phyloP scores from a whole-genome alignment of 305 asterid genomes.

The Plantago lanceolata region DNA sequence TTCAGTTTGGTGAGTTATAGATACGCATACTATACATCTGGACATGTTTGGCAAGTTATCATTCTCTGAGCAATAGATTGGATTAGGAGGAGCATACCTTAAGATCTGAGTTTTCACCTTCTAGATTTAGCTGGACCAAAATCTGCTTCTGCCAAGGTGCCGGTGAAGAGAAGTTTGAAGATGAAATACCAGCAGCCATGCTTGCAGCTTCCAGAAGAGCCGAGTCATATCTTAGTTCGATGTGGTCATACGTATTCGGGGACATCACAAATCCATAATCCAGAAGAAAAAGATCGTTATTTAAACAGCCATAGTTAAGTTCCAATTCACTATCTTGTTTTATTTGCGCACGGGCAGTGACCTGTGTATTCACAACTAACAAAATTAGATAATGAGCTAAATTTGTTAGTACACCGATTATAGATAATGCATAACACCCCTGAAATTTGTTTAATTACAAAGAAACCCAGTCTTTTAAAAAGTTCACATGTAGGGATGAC shows the following conservation, averaged over 20 bases:
- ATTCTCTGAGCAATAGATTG: neutral
- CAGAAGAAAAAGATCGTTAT: slow-evolving; percentile 72
- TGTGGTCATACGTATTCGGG: slow-evolving; percentile 74
- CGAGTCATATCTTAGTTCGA: slow-evolving; percentile 78
- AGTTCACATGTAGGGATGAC: too few relatives aligned
- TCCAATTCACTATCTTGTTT: slow-evolving; percentile 55
- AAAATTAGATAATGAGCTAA: neutral
- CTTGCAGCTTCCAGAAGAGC: slow-evolving; percentile 89
- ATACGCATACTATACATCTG: too few relatives aligned
- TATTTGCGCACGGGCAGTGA: slow-evolving; percentile 55
- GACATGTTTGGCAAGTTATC: too few relatives aligned
- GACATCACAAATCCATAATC: slow-evolving; percentile 85
- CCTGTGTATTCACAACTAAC: slow-evolving; percentile 37
- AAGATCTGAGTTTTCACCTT: slow-evolving; percentile 57
- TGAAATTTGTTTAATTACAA: too few relatives aligned
- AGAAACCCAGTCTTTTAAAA: too few relatives aligned
- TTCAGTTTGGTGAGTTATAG: too few relatives aligned
- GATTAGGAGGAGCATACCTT: slow-evolving; percentile 45
- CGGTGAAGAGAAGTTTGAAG: slow-evolving; percentile 72
- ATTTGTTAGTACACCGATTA: neutral
- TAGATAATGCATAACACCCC: too few relatives aligned
- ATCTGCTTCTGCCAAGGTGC: slow-evolving; percentile 67
- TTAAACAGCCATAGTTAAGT: slow-evolving; percentile 80
- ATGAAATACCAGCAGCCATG: slow-evolving; percentile 67
- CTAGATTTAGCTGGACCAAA: slow-evolving; percentile 51